Evolutionary conservation across 768 basidiomycete genomes (phyloP).

Genomic region (Phanerodontia chrysosporium): DNA sequence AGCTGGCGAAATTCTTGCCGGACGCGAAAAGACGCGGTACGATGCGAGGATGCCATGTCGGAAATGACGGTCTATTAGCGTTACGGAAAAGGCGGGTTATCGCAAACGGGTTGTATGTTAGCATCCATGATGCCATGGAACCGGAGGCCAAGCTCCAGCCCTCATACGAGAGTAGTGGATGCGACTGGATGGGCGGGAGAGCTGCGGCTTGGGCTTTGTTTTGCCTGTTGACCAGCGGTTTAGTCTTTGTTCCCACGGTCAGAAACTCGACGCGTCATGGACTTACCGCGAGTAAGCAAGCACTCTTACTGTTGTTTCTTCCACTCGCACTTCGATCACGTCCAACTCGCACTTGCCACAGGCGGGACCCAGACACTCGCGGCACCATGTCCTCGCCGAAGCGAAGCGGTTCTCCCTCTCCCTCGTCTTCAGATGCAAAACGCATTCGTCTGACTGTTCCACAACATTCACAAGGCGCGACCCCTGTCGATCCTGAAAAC

Average conservation of each 20-base stretch:
- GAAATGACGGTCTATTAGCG: neutral
- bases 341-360: neutral
- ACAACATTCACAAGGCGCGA: constrained; percentile 53
- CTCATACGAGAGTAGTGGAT: neutral
- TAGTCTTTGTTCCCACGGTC: neutral
- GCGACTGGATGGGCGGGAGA: neutral
- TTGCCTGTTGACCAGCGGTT: neutral
- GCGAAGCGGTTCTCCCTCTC: constrained; percentile 32
- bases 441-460: constrained; percentile 32
- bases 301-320: neutral
- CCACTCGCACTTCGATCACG: neutral
- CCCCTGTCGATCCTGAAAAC: constrained; percentile 71
- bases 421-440: constrained; percentile 29
- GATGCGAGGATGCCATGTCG: neutral
- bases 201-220: neutral
- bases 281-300: neutral
- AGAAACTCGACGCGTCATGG: neutral
- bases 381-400: constrained; percentile 30
- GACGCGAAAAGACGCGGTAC: neutral
- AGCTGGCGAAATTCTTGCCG: constrained; percentile 21
- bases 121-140: constrained; percentile 23
- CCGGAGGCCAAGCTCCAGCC: neutral
- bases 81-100: constrained; percentile 11
- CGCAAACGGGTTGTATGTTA: constrained; percentile 11
- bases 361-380: constrained; percentile 1